Evolutionary conservation across 257 asterid genomes (phyloP).

Genomic region (Fraxinus excelsior): DNA sequence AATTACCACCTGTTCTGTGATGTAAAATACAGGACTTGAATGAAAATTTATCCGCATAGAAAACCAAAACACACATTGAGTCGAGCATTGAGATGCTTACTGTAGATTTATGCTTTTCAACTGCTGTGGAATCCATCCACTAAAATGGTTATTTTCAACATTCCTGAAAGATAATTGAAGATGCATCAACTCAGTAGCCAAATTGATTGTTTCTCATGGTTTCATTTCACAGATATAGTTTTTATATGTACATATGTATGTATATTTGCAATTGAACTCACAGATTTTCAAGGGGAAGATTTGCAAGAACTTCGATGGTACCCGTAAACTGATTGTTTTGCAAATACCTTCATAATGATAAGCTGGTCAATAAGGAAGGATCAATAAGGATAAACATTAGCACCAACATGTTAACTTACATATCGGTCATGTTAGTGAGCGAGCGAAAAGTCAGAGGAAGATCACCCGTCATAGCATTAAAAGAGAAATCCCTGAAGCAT

Average conservation of each 20-base stretch:
- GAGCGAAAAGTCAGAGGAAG: slow-evolving; percentile 77
- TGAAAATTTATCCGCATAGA: slow-evolving; percentile 1
- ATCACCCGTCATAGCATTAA: slow-evolving; percentile 65
- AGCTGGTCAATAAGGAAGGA: slow-evolving; percentile 24
- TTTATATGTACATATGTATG: not conserved
- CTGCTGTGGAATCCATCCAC: slow-evolving; percentile 81
- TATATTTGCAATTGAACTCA: slow-evolving; percentile 41
- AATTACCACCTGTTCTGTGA: slow-evolving; percentile 71
- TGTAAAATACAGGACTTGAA: slow-evolving; percentile 17
- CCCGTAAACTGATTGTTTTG: slow-evolving; percentile 95
- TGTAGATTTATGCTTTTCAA: slow-evolving; percentile 65
- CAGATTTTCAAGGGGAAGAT: slow-evolving; percentile 81
- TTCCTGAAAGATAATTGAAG: slow-evolving; percentile 45
- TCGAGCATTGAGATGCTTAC: slow-evolving; percentile 42
- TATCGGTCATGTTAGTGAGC: slow-evolving; percentile 48
- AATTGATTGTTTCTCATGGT: not conserved
- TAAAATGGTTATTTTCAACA: slow-evolving; percentile 85
- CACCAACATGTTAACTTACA: slow-evolving; percentile 51
- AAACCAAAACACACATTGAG: not conserved
- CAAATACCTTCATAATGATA: slow-evolving; percentile 65
- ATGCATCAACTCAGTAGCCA: slow-evolving; percentile 16
- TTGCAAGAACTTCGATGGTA: slow-evolving; percentile 79
- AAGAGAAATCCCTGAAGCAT: slow-evolving; percentile 81
- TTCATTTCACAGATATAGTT: slow-evolving; percentile 15
- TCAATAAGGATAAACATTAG: not conserved